Evolutionary conservation across 352 stramenopile genomes (phyloP).

Genomic region (Albugo candida): DNA sequence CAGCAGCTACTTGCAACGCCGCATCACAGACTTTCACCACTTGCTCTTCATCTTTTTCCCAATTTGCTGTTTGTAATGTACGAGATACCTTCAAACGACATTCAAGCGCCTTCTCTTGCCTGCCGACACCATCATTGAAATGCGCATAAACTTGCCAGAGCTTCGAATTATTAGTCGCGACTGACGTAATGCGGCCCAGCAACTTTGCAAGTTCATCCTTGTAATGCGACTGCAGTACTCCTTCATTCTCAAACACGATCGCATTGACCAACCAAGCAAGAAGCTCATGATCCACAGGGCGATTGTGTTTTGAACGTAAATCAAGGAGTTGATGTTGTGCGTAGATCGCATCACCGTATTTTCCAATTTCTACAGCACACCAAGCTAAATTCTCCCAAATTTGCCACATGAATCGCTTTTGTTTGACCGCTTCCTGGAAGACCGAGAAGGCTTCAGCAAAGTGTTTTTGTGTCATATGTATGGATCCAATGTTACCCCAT

Average conservation of each 20-base stretch:
- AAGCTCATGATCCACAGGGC: no score
- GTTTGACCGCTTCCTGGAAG: slow-evolving; percentile 64
- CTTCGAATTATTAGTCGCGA: slow-evolving; percentile 54
- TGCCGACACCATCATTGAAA: slow-evolving; percentile 46
- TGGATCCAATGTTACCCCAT: no score
- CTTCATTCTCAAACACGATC: no score
- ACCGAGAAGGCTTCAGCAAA: slow-evolving; percentile 66
- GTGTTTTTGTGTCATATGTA: slow-evolving; percentile 73
- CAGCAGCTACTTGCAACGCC: slow-evolving; percentile 27
- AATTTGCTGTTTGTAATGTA: slow-evolving; percentile 45
- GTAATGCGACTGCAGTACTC: no score
- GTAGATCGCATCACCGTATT: slow-evolving; percentile 67
- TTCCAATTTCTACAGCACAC: slow-evolving; percentile 53
- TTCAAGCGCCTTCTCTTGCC: slow-evolving; percentile 48
- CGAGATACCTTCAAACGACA: slow-evolving; percentile 69
- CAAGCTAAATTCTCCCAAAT: slow-evolving; percentile 79
- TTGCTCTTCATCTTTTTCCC: slow-evolving; percentile 33
- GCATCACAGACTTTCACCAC: slow-evolving; percentile 41
- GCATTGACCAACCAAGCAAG: no score
- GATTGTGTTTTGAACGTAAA: no score
- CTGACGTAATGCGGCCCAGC: slow-evolving; percentile 52
- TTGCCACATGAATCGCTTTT: no score
- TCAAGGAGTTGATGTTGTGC: slow-evolving; percentile 68
- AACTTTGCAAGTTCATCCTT: no score
- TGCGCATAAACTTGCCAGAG: slow-evolving; percentile 72